Evolutionary conservation across 2,329 filamentous ascomycete species (phyloP), one percentile per base, ranked within the genome.

Genomic region (Aureobasidium melanogenum): DNA sequence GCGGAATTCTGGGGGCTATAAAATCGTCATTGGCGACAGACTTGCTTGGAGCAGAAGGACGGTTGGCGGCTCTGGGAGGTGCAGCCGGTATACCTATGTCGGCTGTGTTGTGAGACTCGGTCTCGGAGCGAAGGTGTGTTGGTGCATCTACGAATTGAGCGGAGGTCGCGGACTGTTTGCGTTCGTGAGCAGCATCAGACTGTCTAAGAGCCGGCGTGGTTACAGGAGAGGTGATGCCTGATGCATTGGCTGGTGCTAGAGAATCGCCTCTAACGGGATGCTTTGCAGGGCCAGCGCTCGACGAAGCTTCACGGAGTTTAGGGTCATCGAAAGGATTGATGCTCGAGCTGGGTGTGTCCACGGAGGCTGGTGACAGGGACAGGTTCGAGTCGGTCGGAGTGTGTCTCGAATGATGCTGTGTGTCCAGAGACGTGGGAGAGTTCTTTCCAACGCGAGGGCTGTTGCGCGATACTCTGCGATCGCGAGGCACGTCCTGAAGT

Each of bases 401-500:
- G 32, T 61, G 39, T 30, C 50, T 43, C 7, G 50, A 28, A 15
- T 48, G 59, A 9, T 15, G 28, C n/a, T 54, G 59, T 3, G 41
- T 54, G 38, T 61, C 59, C 19, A 61, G 12, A 1, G 41, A 44
- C 0, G 59, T 39, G 30, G 59, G 59, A 15, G 59, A 61, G 19
- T 46, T 41, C 19, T 41, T 50, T 24, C 41, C 28, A 19, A 48
- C 75, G 70, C n/a, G 76, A 75, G 55, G 72, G 28, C 34, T 60
- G 32, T 58, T 46, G 34, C 62, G 50, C 24, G 62, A 78, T 30
- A 75, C 75, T 71, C 80, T 81, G 70, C 79, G 82, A 68, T 79
- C 82, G 73, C 86, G 88, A 0, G 91, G 89, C 1, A 88, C 89
- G 52, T 96, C 90, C 69, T 93, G 89, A 46, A 94, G 75, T 73